phyloP scores from a whole-genome alignment of 1,139 yeast species.

The Pichia sp. region DNA sequence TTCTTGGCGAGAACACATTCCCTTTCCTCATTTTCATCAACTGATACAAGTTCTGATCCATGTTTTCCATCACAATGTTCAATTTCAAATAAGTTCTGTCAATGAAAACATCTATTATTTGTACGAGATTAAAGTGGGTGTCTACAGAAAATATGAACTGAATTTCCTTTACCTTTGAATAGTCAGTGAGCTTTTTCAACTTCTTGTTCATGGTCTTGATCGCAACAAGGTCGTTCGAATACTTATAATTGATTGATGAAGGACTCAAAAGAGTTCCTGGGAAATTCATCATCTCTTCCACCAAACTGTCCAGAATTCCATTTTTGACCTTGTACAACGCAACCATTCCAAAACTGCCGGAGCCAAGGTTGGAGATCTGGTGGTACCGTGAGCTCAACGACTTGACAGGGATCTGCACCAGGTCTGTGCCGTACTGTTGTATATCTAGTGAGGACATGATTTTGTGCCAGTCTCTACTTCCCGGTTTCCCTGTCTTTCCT shows the following conservation, averaged over 20 bases:
- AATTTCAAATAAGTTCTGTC: constrained; percentile 56
- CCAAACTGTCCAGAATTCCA: constrained; percentile 8
- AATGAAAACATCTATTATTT: constrained; percentile 71
- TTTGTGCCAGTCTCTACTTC: not conserved
- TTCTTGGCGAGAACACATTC: constrained; percentile 49
- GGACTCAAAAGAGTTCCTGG: constrained; percentile 52
- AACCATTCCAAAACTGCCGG: constrained; percentile 77
- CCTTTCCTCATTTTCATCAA: constrained; percentile 56
- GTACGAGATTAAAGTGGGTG: constrained; percentile 67
- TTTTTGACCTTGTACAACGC: constrained; percentile 49
- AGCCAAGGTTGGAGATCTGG: constrained; percentile 54
- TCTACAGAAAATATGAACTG: constrained; percentile 66
- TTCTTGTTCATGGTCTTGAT: constrained; percentile 71
- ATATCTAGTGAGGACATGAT: not conserved
- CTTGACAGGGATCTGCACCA: constrained; percentile 23
- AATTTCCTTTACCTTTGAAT: constrained; percentile 67
- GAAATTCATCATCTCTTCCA: constrained; percentile 21
- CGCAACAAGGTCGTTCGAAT: constrained; percentile 58
- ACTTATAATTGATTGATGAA: constrained; percentile 25
- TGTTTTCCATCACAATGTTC: constrained; percentile 83
- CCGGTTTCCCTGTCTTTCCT: not conserved
- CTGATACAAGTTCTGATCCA: constrained; percentile 78
- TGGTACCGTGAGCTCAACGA: constrained; percentile 40
- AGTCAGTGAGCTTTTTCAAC: constrained; percentile 48
- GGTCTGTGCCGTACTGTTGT: not conserved